Evolutionary conservation across 2,329 filamentous ascomycete species (phyloP), one percentile per base, ranked within the genome.

Genomic region (Neofusicoccum parvum): DNA sequence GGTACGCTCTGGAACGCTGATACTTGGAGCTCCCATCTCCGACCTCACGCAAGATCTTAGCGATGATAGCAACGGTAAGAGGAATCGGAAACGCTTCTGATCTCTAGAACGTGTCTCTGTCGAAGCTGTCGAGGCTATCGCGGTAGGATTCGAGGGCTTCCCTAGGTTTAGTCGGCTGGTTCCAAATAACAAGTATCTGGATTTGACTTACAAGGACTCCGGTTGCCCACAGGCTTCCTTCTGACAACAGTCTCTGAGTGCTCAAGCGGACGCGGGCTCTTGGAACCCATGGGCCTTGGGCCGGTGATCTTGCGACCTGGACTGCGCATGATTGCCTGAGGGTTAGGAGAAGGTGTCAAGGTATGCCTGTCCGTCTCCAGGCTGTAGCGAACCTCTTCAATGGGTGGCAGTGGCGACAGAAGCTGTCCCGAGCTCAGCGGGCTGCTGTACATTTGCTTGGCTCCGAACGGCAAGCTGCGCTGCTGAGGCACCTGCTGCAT

Each of bases 161-260:
- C 3, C 17, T 54, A 58, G 12, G 62, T 46, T 58, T 43, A 45
- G 58, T 56, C 23, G 39, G 27, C 49, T 23, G 39, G 14, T 45
- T 49, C 17, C 3, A 3, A 48, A 5, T 15, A 37, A 23, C 9
- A 27, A 36, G 6, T 20, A n/a, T 27, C 10, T 34, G 32, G 46
- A 37, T 15, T 43, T 66, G 51, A 71, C 74, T 34, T 73, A 77
- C 75, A 72, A 27, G 64, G 64, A 37, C 64, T 65, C 20, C 12
- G 43, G 65, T 62, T 43, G 54, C 39, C 39, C 64, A 78, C 68
- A 23, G 76, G 76, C 68, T 76, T 77, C 67, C 76, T 75, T 58
- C 75, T 68, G 34, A 78, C 82, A 1, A 81, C 78, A 1, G 87
- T 86, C 37, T 82, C 77, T 9, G 89, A 86, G 65, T 92, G 90